Base-by-base conservation (phyloP, 106 monocot species). In the Dactylorhiza incarnata region DNA sequence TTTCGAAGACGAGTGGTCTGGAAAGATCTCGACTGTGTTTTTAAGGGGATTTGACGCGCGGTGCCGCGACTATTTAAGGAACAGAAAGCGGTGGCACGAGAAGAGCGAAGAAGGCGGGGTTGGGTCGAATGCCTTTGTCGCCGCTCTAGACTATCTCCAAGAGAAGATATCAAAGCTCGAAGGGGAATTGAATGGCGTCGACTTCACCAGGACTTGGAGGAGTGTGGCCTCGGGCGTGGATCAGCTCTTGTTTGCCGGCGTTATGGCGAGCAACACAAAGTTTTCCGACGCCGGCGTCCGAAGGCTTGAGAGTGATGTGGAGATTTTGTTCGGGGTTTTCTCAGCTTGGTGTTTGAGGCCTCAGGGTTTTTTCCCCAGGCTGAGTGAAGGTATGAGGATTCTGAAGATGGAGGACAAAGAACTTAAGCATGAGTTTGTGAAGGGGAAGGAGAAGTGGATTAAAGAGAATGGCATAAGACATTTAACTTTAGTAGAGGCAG, bases 1-100 rank as follows among this genome's bases (percentile, higher is more conserved):
- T 5, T 90, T 99, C 55, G 65, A 75, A 46, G 59, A 75, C 9
- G 86, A 85, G 15, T 99, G 99, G 99, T 80, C 84, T 45, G 88
- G 92, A 13, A 99, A 94, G 75, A 79, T 92, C 15, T 86, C 86
- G 2, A 87, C 76, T 5, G 90, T 94, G 45, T 82, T 94, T 47
- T 82, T 99, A 59, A 83, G 99, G 75, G 94, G 89, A 43, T 94
- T 94, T 68, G 94, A 99, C 77, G 85, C 92, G 4, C 81, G 71
- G 12, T 90, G 79, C 17, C 84, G 92, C 37, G 99, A 99, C 20
- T 90, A 94, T 52, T 51, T 99, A 7, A 99, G 82, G 76, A 99
- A 99, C 77, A 94, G 85, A 81, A 88, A 80, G 78, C 99, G 92
- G 56, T 99, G 99, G 99, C 89, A 87, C 37, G 92, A 90, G 81